phyloP scores from a whole-genome alignment of 306 rosid species.

The Mimosa pudica region DNA sequence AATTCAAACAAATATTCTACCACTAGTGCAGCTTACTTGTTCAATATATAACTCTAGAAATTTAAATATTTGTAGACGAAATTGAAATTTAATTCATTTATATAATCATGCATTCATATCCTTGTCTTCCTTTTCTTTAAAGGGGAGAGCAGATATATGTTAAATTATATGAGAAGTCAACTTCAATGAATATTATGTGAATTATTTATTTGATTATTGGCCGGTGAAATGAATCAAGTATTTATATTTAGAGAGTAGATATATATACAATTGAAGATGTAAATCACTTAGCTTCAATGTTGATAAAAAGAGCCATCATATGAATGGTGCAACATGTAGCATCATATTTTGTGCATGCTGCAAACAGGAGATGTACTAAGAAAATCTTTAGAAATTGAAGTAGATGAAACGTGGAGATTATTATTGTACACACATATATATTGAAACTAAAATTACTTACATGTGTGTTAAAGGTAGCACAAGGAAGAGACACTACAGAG shows the following conservation, averaged over 20 bases:
- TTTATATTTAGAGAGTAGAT: too few species aligned
- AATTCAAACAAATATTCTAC: neutral
- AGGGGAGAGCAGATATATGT: neutral
- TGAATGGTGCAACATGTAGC: neutral
- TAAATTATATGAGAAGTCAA: neutral
- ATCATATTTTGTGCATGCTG: neutral
- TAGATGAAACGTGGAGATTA: neutral
- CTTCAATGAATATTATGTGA: neutral
- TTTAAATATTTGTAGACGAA: neutral
- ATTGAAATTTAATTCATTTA: neutral
- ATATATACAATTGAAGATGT: neutral
- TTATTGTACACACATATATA: too few species aligned
- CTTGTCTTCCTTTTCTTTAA: neutral
- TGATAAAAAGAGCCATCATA: neutral
- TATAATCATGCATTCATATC: neutral
- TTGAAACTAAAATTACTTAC: neutral
- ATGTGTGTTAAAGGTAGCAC: slow-evolving; percentile 29
- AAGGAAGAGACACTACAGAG: slow-evolving; percentile 77
- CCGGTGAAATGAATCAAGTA: too few species aligned
- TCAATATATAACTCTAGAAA: neutral
- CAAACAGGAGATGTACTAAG: neutral
- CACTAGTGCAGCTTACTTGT: neutral
- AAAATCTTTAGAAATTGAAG: neutral
- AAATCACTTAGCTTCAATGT: neutral
- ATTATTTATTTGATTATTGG: neutral